Conservation (phyloP, 352 stramenopile genomes). For the Pythium scleroteichum region DNA sequence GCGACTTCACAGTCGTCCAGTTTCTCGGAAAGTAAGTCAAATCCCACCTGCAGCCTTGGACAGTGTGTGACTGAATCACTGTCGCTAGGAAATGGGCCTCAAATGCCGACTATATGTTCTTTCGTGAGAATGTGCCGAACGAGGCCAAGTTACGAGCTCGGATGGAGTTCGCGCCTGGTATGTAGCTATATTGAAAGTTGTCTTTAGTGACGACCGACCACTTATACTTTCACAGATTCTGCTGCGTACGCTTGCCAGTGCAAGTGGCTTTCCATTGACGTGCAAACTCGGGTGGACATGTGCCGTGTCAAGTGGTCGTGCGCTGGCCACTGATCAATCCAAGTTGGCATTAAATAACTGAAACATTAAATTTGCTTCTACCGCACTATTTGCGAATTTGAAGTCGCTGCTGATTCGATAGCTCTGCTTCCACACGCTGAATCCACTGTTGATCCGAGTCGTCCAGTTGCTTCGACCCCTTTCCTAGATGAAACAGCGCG, state of each 20-base stretch:
- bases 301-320: slow-evolving; percentile 75
- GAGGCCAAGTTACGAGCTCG: slow-evolving; percentile 65
- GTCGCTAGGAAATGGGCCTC: slow-evolving; percentile 57
- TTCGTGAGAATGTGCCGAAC: slow-evolving; percentile 77
- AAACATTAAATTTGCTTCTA: background rate
- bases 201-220: background rate
- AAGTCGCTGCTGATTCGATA: slow-evolving; percentile 56
- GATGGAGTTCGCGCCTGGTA: slow-evolving; percentile 58
- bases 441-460: slow-evolving; percentile 37
- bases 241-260: slow-evolving; percentile 80
- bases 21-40: slow-evolving; percentile 63
- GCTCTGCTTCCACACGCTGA: slow-evolving; percentile 41
- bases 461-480: slow-evolving; percentile 9
- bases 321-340: slow-evolving; percentile 46
- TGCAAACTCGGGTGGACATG: slow-evolving; percentile 46
- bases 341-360: slow-evolving; percentile 2
- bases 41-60: background rate
- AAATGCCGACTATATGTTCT: slow-evolving; percentile 85
- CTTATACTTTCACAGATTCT: slow-evolving; percentile 30
- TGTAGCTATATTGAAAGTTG: background rate
- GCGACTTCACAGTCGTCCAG: slow-evolving; percentile 79
- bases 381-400: slow-evolving; percentile 41
- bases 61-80: background rate
- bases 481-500: slow-evolving; percentile 52
- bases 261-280: slow-evolving; percentile 72